Percentiles rank a stretch among this genome's conserved stretches.
Conservation (phyloP, 371 early-diverging fungal genomes). For the Apophysomyces sp. region DNA sequence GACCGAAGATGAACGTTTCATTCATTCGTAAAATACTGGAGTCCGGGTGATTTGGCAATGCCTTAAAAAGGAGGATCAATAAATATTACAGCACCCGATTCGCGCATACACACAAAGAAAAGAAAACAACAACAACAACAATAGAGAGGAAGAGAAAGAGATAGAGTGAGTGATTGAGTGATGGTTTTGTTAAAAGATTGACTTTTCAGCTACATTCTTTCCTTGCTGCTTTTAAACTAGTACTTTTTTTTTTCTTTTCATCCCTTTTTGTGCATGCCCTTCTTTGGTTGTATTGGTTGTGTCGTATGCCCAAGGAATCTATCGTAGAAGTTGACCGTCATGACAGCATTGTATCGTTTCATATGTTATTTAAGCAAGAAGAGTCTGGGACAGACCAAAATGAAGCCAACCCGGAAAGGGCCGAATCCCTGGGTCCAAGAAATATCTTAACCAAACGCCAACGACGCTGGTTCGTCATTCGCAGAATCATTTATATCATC, state of each 20-base stretch:
- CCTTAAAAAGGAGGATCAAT: no score
- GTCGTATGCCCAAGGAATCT: neutral
- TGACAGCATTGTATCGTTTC: slow-evolving; percentile 1
- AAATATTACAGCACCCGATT: no score
- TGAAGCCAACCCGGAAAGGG: neutral
- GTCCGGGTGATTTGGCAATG: no score
- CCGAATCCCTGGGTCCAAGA: neutral
- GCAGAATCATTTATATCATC: slow-evolving; percentile 22
- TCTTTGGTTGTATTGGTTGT: neutral
- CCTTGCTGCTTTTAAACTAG: neutral
- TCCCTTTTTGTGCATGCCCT: neutral
- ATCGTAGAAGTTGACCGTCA: neutral
- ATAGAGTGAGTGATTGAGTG: neutral
- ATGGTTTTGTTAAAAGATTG: neutral
- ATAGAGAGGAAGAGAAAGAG: neutral
- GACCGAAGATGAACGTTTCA: no score
- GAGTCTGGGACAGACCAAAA: neutral
- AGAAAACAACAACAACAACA: no score
- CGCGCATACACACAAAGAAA: no score
- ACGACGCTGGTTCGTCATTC: slow-evolving; percentile 13
- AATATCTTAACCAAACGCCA: slow-evolving; percentile 7
- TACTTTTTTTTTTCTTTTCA: neutral
- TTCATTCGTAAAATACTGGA: no score
- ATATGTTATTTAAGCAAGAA: neutral
- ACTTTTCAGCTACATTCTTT: slow-evolving; percentile 5